Evolutionary conservation across 257 asterid species (phyloP), one percentile per base, ranked within the genome.

Genomic region (Primulina huaijiensis): DNA sequence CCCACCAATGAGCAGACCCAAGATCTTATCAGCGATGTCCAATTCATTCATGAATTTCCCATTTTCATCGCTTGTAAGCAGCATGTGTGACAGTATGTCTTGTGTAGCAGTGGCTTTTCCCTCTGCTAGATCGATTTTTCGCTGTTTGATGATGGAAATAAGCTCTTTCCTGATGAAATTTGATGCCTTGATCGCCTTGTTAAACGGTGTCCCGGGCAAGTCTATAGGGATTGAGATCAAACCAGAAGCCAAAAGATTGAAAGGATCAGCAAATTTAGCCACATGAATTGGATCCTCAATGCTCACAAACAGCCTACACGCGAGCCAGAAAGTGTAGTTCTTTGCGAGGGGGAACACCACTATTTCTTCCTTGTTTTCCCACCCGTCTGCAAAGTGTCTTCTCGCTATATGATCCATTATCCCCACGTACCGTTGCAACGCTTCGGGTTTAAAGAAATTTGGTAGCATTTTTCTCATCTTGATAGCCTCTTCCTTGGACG

Each of bases 71-170:
- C 85, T 68, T 0, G 86, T 79, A 3, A 82, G 58, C 0, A 87
- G 70, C 89, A 87, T 87, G 56, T 87, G 89, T n/a, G 92, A 87
- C 84, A 84, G 62, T 6, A 87, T 87, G 77, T 87, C 92, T 60
- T 87, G 88, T 1, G 73, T 82, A 9, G 76, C 52, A 0, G 79
- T 73, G 2, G 85, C 89, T 40, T 75, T 80, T 0, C 87, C 88
- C 10, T 84, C 85, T 0, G 70, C 81, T 71, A 87, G 79, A 72
- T 84, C 85, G 25, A 62, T 65, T 46, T 82, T 84, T 7, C 89
- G 71, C 68, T 81, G 83, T 43, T 82, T 82, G 19, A 87, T 87
- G 1, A 84, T 84, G 5, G 17, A 53, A 61, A 73, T 55, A 7
- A 87, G 85, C 66, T 80, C 82, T 58, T 80, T 77, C 7, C 85